Percentiles rank a stretch among this genome's conserved stretches.
Conservation (phyloP, 345 rosid species). For the Orychophragmus violaceus region DNA sequence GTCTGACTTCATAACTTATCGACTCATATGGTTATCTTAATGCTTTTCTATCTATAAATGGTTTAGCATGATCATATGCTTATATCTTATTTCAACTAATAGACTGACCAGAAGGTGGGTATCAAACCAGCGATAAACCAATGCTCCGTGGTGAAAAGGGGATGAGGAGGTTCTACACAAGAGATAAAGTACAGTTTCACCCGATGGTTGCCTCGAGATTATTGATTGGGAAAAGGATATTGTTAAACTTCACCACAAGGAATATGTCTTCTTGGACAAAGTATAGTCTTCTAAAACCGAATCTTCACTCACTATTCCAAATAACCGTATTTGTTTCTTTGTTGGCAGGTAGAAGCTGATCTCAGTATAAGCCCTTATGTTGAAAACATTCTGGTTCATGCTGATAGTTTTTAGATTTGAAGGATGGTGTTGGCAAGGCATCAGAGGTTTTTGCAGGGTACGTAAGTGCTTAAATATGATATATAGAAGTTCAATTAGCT, state of each 20-base stretch:
- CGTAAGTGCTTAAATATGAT: no score
- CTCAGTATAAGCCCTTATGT: conserved; percentile 58
- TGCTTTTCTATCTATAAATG: not conserved
- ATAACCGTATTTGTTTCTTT: not conserved
- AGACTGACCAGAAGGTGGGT: conserved; percentile 95
- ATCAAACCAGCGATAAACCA: conserved; percentile 63
- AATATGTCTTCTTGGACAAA: conserved; percentile 94
- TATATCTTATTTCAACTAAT: conserved; percentile 49
- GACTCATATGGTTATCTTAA: not conserved
- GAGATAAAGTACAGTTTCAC: conserved; percentile 84
- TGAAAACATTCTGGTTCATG: conserved; percentile 86
- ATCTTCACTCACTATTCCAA: not conserved
- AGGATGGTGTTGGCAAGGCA: no score
- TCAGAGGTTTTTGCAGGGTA: no score
- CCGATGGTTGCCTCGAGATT: conserved; percentile 96
- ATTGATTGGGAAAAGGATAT: conserved; percentile 92
- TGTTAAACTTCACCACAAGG: no score
- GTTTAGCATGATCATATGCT: not conserved
- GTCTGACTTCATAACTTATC: not conserved
- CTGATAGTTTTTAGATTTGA: no score
- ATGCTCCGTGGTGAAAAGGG: conserved; percentile 92
- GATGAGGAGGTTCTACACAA: conserved; percentile 94
- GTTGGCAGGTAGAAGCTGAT: conserved; percentile 76
- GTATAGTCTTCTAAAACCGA: conserved; percentile 32
- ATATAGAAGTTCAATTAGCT: no score